These are phyloP conservation scores for Cladophialophora psammophila DNA, from an alignment of 2,329 filamentous ascomycete species.

Conservation along the genomic window DNA sequence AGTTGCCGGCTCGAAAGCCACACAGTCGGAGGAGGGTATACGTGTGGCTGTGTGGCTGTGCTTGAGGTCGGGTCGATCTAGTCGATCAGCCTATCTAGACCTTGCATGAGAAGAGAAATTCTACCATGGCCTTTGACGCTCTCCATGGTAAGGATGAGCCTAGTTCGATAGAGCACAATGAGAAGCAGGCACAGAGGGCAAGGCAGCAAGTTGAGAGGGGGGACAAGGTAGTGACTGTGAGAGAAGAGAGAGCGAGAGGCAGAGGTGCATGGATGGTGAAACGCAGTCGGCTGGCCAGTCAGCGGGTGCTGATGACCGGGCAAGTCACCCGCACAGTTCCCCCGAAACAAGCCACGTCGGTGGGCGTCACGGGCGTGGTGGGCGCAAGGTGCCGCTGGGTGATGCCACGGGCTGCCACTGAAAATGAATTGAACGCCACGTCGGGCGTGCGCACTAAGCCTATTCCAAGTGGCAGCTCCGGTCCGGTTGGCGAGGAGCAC, in stretches of 20 bases:
- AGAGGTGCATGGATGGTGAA: conserved; percentile 11
- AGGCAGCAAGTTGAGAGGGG: background rate
- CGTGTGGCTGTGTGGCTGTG: conserved; percentile 28
- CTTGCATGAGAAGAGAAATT: conserved; percentile 7
- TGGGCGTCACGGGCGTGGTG: background rate
- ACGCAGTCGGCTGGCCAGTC: conserved; percentile 14
- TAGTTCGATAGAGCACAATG: conserved; percentile 5
- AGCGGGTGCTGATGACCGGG: background rate
- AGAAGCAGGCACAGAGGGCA: conserved; percentile 3
- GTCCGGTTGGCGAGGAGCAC: background rate
- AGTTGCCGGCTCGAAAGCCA: background rate
- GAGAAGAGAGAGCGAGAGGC: background rate
- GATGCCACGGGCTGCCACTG: conserved; percentile 14
- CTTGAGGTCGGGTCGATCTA: conserved; percentile 22
- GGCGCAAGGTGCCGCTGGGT: conserved; percentile 2
- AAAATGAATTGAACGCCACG: conserved; percentile 30
- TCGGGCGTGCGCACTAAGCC: conserved; percentile 18
- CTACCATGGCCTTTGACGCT: conserved; percentile 2
- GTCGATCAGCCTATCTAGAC: conserved; percentile 22
- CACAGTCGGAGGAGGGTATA: background rate
- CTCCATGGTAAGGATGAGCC: conserved; percentile 16
- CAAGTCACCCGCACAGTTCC: conserved; percentile 6
- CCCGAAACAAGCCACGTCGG: conserved; percentile 21
- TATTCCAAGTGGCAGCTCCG: conserved; percentile 21
- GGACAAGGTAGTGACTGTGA: background rate